These are phyloP conservation scores for Trypanosomatidae sp. DNA, from an alignment of 208 protist genomes.

Conservation along the genomic window DNA sequence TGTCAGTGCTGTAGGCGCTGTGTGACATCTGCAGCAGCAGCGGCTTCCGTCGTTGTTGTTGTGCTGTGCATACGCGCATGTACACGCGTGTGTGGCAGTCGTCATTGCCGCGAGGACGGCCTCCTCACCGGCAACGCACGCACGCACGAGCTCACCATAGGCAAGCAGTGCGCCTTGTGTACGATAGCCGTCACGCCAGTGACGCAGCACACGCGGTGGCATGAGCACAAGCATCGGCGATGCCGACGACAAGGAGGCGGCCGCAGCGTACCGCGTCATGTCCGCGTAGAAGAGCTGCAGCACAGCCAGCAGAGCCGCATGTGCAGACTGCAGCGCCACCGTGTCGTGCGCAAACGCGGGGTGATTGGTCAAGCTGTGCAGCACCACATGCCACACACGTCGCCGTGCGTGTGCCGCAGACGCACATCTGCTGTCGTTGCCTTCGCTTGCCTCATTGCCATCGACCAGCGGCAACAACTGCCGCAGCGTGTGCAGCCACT, in stretches of 20 bases:
- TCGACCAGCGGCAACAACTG: no score
- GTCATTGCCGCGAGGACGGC: background rate
- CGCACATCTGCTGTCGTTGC: no score
- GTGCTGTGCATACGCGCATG: no score
- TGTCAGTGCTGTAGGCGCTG: no score
- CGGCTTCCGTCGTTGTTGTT: background rate
- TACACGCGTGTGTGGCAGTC: no score
- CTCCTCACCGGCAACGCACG: constrained; percentile 12
- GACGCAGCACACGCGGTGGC: background rate
- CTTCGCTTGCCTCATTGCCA: no score
- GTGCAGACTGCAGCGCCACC: constrained; percentile 3
- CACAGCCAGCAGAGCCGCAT: constrained; percentile 8
- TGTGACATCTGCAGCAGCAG: no score
- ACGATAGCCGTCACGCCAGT: background rate
- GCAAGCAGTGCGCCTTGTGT: background rate
- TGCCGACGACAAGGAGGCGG: background rate
- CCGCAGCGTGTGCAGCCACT: constrained; percentile 8
- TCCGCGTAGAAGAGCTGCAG: constrained; percentile 10
- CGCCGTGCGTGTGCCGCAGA: no score
- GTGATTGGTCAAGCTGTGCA: constrained; percentile 22
- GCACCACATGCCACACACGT: constrained; percentile 47
- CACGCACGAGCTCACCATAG: background rate
- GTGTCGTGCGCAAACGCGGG: constrained; percentile 3
- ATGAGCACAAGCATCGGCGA: background rate
- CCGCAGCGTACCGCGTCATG: background rate